Conservation (phyloP, 345 rosid genomes). For the Abelmoschus esculentus region DNA sequence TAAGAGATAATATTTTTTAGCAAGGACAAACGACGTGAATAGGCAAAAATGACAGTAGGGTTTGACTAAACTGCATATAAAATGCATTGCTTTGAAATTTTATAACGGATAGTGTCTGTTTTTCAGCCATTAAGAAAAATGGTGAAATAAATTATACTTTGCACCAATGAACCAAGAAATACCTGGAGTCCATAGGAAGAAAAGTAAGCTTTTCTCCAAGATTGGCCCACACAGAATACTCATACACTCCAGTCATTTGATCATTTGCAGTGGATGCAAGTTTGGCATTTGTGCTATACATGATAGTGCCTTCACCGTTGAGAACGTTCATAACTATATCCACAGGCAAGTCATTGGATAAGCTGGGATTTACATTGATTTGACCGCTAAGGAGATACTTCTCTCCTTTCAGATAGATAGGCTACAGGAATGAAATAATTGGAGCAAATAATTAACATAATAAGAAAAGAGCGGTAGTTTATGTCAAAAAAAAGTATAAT, state of each 20-base stretch:
- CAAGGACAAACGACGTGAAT: neutral
- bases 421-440: conserved; percentile 35
- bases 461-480: neutral
- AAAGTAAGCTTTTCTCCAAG: conserved; percentile 65
- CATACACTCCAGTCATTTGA: conserved; percentile 40
- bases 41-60: neutral
- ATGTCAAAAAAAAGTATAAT: conserved; percentile 1
- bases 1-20: neutral
- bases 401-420: conserved; percentile 77
- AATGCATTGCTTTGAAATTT: neutral
- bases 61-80: neutral
- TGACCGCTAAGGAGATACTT: conserved; percentile 75
- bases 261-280: conserved; percentile 35
- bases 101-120: neutral
- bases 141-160: neutral
- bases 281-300: conserved; percentile 43
- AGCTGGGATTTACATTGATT: conserved; percentile 41
- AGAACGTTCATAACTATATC: conserved; percentile 49
- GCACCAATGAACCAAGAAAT: conserved; percentile 9
- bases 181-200: conserved; percentile 76
- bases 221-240: conserved; percentile 68
- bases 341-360: conserved; percentile 46
- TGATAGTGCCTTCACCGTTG: conserved; percentile 33
- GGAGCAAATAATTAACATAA: neutral
- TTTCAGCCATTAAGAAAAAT: conserved; percentile 1